Percentiles rank a stretch among this genome's conserved stretches.
These are phyloP conservation scores for Amaranthus hypochondriacus DNA, from an alignment of 148 eudicot species.

Conservation along the genomic window DNA sequence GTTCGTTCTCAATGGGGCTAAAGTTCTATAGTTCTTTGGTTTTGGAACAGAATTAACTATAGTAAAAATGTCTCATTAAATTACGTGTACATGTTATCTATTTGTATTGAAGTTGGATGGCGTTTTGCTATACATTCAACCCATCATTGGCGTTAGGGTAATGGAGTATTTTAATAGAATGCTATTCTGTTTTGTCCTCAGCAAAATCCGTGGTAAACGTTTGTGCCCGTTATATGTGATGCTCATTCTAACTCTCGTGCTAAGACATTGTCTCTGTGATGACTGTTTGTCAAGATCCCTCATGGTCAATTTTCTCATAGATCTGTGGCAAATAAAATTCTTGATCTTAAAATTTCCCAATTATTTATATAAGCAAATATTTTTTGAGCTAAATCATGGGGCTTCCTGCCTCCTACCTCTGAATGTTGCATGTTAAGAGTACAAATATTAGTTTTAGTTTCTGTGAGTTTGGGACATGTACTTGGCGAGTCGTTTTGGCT, in stretches of 20 bases:
- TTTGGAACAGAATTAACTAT: too few relatives aligned
- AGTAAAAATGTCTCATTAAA: too few relatives aligned
- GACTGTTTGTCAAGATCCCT: not conserved
- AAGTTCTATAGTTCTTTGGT: too few relatives aligned
- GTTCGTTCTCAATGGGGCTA: too few relatives aligned
- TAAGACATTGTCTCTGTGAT: not conserved
- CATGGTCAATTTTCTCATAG: not conserved
- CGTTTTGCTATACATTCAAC: too few relatives aligned
- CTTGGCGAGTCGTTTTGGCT: not conserved
- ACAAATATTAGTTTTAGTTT: not conserved
- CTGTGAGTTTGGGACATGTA: not conserved
- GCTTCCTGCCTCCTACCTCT: not conserved
- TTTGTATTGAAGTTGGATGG: too few relatives aligned
- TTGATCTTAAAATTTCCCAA: not conserved
- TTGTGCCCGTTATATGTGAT: too few relatives aligned
- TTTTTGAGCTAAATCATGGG: not conserved
- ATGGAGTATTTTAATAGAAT: too few relatives aligned
- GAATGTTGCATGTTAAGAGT: not conserved
- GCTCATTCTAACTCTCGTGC: too few relatives aligned
- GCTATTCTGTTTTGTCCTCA: not conserved
- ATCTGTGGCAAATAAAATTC: not conserved
- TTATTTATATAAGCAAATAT: not conserved
- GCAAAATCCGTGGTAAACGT: not conserved
- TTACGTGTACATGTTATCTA: not conserved
- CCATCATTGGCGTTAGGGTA: too few relatives aligned